Evolutionary conservation across 306 rosid species (phyloP).

Genomic region (Ziziphus jujuba): DNA sequence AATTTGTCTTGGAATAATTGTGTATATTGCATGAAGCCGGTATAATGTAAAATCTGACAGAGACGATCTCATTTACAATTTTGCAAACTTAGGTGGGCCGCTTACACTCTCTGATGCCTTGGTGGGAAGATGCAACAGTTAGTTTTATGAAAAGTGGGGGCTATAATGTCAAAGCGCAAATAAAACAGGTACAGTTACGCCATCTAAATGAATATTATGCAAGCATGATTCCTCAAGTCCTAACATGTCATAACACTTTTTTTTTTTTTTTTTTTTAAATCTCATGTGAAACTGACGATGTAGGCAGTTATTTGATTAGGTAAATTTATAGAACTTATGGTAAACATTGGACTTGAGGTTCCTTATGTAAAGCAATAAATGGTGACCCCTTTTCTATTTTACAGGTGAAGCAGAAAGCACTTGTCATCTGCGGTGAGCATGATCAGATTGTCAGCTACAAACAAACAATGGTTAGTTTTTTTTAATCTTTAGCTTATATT

Average conservation of each 20-base stretch:
- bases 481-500: neutral
- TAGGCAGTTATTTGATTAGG: conserved; percentile 1
- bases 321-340: too few species aligned
- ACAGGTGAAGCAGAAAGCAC: conserved; percentile 54
- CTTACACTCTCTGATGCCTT: conserved; percentile 54
- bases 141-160: conserved; percentile 53
- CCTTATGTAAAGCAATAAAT: neutral
- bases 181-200: conserved; percentile 38
- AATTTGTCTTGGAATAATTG: neutral
- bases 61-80: neutral
- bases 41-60: neutral
- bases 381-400: neutral
- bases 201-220: neutral
- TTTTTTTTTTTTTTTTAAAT: too few species aligned
- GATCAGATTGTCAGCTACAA: conserved; percentile 49
- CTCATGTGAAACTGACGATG: neutral
- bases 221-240: neutral
- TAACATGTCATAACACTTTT: neutral
- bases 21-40: neutral
- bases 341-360: too few species aligned
- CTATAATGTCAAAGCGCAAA: conserved; percentile 42
- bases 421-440: conserved; percentile 44
- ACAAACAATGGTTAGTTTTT: conserved; percentile 48
- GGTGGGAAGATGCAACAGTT: conserved; percentile 59
- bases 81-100: conserved; percentile 44